Conservation (phyloP, 192 early-diverging fungal genomes). For the Gorgonomyces haynaldii region DNA sequence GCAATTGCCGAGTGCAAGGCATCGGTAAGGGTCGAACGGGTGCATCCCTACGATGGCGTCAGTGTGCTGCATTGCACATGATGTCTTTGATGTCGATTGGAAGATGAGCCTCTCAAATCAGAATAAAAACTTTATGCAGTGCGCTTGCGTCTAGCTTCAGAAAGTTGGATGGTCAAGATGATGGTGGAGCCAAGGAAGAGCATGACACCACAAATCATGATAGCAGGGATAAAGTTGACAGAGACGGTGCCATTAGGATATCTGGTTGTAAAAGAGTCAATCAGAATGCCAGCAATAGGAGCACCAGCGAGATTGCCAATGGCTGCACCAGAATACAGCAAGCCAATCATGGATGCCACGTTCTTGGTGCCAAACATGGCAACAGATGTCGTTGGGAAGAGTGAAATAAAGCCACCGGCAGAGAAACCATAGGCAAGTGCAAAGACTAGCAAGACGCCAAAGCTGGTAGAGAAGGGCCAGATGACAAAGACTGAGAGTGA, state of each 20-base stretch:
- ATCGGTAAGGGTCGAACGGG: no score
- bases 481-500: slow-evolving; percentile 19
- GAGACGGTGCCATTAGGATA: neutral
- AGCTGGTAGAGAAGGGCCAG: slow-evolving; percentile 39
- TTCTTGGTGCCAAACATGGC: slow-evolving; percentile 33
- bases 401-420: slow-evolving; percentile 29
- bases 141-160: no score
- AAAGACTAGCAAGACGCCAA: slow-evolving; percentile 22
- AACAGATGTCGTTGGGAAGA: slow-evolving; percentile 32
- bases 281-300: slow-evolving; percentile 6
- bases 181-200: neutral
- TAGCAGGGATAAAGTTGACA: slow-evolving; percentile 2
- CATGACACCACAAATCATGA: neutral
- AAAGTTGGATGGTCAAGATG: no score
- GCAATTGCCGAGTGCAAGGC: no score
- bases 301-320: slow-evolving; percentile 10
- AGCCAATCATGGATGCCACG: slow-evolving; percentile 23
- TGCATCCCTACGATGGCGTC: no score
- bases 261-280: slow-evolving; percentile 9
- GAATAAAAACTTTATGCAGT: no score
- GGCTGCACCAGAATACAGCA: slow-evolving; percentile 7
- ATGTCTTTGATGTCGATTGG: no score
- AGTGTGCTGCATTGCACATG: no score
- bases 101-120: no score
- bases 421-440: slow-evolving; percentile 35